A percentile compares a stretch with the other conserved stretches of the same genome.
Conservation (phyloP, 805 yeast species). For the Candida caryicola region DNA sequence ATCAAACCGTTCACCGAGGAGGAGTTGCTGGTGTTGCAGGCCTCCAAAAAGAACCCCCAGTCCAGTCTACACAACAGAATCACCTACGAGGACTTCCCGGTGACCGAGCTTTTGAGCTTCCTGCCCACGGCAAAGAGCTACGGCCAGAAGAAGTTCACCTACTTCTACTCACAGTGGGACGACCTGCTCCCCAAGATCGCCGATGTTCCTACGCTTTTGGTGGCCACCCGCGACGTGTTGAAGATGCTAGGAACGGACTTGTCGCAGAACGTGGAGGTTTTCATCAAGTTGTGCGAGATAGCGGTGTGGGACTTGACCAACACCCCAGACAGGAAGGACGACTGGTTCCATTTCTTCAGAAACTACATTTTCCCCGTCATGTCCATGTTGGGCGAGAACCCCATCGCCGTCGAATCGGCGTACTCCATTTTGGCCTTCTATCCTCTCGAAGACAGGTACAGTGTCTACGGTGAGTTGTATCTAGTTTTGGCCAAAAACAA, state of each 20-base stretch:
- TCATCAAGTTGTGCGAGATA: constrained; percentile 63
- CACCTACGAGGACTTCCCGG: constrained; percentile 22
- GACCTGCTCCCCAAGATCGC: constrained; percentile 35
- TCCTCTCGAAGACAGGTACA: constrained; percentile 63
- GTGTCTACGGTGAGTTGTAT: constrained; percentile 76
- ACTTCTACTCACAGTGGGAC: constrained; percentile 53
- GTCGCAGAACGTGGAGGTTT: constrained; percentile 45
- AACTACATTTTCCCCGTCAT: constrained; percentile 65
- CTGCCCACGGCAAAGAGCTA: constrained; percentile 26
- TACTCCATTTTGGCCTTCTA: constrained; percentile 52
- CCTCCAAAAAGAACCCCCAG: constrained; percentile 20
- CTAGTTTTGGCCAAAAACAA: constrained; percentile 55
- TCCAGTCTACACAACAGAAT: constrained; percentile 27
- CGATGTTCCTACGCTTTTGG: constrained; percentile 43
- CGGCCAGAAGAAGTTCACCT: constrained; percentile 24
- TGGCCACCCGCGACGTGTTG: constrained; percentile 48
- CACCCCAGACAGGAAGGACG: constrained; percentile 13
- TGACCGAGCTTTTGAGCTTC: constrained; percentile 23
- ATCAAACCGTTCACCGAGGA: constrained; percentile 18
- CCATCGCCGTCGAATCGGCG: constrained; percentile 59
- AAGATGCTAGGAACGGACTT: constrained; percentile 55
- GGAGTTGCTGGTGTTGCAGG: constrained; percentile 21
- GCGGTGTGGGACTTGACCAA: constrained; percentile 38
- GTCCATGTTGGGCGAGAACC: constrained; percentile 51
- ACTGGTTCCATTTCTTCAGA: constrained; percentile 62